phyloP scores from a whole-genome alignment of 345 rosid species.

The Chamaenerion angustifolium region DNA sequence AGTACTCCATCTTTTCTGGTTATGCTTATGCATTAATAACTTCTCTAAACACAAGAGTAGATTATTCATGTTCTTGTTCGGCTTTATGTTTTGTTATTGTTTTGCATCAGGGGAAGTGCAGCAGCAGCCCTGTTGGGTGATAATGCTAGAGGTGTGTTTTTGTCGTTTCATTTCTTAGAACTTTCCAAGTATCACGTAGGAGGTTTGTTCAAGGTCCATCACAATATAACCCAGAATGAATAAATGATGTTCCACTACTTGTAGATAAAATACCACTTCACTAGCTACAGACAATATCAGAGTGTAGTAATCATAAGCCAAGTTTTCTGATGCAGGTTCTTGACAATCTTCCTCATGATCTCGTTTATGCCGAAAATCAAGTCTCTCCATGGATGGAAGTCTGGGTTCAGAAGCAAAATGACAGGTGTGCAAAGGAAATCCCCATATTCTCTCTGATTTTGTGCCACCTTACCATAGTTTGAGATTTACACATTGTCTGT shows the following conservation, averaged over 20 bases:
- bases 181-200: not conserved
- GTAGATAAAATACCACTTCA: too few relatives aligned
- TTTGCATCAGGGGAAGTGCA: slow-evolving; percentile 44
- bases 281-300: too few relatives aligned
- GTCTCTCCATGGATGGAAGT: slow-evolving; percentile 88
- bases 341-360: slow-evolving; percentile 98
- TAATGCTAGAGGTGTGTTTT: slow-evolving; percentile 78
- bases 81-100: slow-evolving; percentile 1
- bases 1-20: too few relatives aligned
- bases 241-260: not conserved
- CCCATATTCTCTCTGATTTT: too few relatives aligned
- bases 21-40: too few relatives aligned
- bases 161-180: slow-evolving; percentile 1
- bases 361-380: slow-evolving; percentile 70
- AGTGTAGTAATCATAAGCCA: too few relatives aligned
- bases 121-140: slow-evolving; percentile 88
- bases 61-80: too few relatives aligned
- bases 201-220: not conserved
- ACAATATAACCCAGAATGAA: slow-evolving; percentile 2
- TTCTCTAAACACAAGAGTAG: too few relatives aligned
- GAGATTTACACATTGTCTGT: too few relatives aligned
- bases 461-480: too few relatives aligned
- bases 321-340: slow-evolving; percentile 51
- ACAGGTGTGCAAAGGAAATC: slow-evolving; percentile 23
- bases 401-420: slow-evolving; percentile 65